Conservation (phyloP, 2,329 filamentous ascomycete genomes). For the Sporothrix brasiliensis region DNA sequence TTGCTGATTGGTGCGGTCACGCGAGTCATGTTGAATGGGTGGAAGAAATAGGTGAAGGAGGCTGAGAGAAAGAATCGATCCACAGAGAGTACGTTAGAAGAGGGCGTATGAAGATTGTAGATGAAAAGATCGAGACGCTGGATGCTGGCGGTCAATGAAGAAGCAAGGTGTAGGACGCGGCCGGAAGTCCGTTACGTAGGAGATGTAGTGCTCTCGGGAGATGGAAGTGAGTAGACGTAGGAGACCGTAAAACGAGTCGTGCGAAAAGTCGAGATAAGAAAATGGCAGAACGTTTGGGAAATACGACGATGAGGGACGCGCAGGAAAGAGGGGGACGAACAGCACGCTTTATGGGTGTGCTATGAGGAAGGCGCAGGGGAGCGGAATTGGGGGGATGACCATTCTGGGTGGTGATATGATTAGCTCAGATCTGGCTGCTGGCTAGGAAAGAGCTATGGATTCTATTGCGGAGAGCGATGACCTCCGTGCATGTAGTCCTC, state of each 20-base stretch:
- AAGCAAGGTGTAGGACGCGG: conserved; percentile 18
- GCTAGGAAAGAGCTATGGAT: conserved; percentile 26
- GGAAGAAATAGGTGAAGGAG: not conserved
- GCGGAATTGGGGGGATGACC: not conserved
- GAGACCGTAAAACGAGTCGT: not conserved
- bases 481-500: no score
- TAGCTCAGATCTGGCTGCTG: conserved; percentile 17
- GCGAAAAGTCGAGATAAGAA: not conserved
- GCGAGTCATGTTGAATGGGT: conserved; percentile 50
- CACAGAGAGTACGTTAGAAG: not conserved
- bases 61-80: not conserved
- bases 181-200: conserved; percentile 26
- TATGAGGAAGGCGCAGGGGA: conserved; percentile 24
- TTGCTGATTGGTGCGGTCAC: conserved; percentile 55
- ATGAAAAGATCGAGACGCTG: not conserved
- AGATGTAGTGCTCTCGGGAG: not conserved
- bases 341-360: conserved; percentile 27
- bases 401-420: conserved; percentile 14
- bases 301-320: not conserved
- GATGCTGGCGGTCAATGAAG: not conserved
- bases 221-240: not conserved
- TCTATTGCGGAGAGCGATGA: not conserved
- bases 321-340: conserved; percentile 11
- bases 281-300: conserved; percentile 1
- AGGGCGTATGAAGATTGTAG: not conserved